Evolutionary conservation across 331 rosid species (phyloP), one percentile per base, ranked within the genome.

Genomic region (Arachis monticola): DNA sequence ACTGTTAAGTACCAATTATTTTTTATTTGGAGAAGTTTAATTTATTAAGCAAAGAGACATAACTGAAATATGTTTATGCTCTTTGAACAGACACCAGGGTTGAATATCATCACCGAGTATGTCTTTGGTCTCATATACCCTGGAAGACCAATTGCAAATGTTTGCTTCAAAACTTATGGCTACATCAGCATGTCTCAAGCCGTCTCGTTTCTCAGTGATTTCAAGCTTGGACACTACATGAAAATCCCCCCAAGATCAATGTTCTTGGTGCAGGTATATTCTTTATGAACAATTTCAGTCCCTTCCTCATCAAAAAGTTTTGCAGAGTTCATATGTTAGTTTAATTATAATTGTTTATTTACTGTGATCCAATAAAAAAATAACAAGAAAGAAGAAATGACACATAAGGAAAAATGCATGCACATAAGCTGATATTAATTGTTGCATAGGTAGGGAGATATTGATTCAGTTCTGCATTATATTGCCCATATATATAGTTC

Each of bases 151-250:
- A 90, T 90, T 67, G 92, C 92, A 32, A 90, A 89, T 76, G 96
- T 90, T 60, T 85, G 92, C 86, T 90, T 90, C 84, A 90, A 90
- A 81, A 82, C 89, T 27, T 90, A 86, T 10, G 92, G 92, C 48
- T 85, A 81, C 57, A 87, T 87, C 67, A 90, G 92, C 83, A 87
- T 84, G 88, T 81, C 89, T 5, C 92, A 90, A 44, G 96, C 92
- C 47, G 96, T 86, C 48, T 90, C 96, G 63, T 90, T 90, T 64
- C 91, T 90, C 8, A 69, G 77, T 8, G 96, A 90, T 77, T 90
- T 90, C 85, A 87, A 90, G 84, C 91, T 87, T 6, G 96, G 96
- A 1, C 95, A 89, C 76, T 89, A 89, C 83, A 87, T 85, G 92
- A 89, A 89, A 81, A 89, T 89, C 76, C 90, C 96, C 38, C 92